Conservation (phyloP, 2,329 filamentous ascomycete genomes). For the Penicillium hordei region DNA sequence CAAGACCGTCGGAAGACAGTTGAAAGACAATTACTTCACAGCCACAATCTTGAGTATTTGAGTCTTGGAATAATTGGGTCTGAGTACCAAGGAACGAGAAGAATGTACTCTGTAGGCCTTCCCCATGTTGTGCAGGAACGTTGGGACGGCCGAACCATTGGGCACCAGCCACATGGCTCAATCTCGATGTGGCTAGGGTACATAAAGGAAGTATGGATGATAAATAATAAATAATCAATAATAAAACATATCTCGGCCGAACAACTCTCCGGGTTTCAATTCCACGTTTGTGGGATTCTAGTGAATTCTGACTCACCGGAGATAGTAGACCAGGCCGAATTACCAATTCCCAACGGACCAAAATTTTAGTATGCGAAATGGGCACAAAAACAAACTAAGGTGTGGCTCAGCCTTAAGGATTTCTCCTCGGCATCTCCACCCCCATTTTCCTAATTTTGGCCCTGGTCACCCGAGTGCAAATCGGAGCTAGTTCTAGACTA, state of each 20-base stretch:
- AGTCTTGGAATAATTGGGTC: not conserved
- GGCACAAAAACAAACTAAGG: constrained; percentile 10
- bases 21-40: constrained; percentile 2
- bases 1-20: constrained; percentile 4
- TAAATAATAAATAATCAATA: not conserved
- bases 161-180: constrained; percentile 8
- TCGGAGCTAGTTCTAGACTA: constrained; percentile 11
- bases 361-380: not conserved
- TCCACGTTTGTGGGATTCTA: not conserved
- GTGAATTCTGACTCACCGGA: constrained; percentile 5
- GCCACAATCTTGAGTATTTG: not conserved
- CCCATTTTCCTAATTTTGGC: constrained; percentile 14
- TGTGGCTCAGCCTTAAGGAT: constrained; percentile 27
- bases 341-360: constrained; percentile 3
- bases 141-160: constrained; percentile 7
- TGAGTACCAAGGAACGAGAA: not conserved
- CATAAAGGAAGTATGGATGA: not conserved
- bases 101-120: not conserved
- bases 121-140: not conserved
- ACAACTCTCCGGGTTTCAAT: not conserved
- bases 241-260: not conserved
- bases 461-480: constrained; percentile 15
- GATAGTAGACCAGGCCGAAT: constrained; percentile 7
- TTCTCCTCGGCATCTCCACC: constrained; percentile 12
- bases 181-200: constrained; percentile 8